These are phyloP conservation scores for Plectosphaerella cucumerina DNA, from an alignment of 2,329 filamentous ascomycete genomes.

Conservation along the genomic window DNA sequence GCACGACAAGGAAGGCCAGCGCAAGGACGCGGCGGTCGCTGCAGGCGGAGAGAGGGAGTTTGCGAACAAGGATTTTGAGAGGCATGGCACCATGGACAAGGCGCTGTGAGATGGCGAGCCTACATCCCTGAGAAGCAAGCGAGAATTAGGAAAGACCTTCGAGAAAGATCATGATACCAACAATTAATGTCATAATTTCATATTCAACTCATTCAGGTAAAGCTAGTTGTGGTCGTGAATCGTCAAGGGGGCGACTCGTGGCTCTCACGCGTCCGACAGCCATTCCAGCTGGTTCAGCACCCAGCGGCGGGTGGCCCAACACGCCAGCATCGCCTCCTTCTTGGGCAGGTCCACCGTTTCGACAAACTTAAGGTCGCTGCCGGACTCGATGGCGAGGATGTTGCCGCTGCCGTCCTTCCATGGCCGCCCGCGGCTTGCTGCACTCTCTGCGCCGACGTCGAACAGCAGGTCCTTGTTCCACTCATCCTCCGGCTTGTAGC, in stretches of 20 bases:
- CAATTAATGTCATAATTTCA: not conserved
- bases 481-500: conserved; percentile 5
- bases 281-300: not conserved
- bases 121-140: not conserved
- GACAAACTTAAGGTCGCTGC: not conserved
- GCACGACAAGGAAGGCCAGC: conserved; percentile 24
- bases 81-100: conserved; percentile 10
- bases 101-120: not conserved
- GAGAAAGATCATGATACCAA: not conserved
- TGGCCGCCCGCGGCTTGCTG: not conserved
- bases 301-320: conserved; percentile 4
- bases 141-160: no score
- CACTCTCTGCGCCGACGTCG: not conserved
- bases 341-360: not conserved
- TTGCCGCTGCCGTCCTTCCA: conserved; percentile 4
- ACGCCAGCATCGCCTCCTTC: conserved; percentile 6
- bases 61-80: conserved; percentile 10
- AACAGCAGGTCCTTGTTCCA: conserved; percentile 3
- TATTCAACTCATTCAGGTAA: no score
- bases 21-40: conserved; percentile 24
- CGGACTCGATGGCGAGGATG: conserved; percentile 2
- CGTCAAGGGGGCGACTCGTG: no score
- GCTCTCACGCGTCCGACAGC: not conserved
- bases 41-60: conserved; percentile 12
- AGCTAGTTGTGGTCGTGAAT: no score